Conservation (phyloP, 2,329 filamentous ascomycete species). For the Aspergillus pseudotamarii region DNA sequence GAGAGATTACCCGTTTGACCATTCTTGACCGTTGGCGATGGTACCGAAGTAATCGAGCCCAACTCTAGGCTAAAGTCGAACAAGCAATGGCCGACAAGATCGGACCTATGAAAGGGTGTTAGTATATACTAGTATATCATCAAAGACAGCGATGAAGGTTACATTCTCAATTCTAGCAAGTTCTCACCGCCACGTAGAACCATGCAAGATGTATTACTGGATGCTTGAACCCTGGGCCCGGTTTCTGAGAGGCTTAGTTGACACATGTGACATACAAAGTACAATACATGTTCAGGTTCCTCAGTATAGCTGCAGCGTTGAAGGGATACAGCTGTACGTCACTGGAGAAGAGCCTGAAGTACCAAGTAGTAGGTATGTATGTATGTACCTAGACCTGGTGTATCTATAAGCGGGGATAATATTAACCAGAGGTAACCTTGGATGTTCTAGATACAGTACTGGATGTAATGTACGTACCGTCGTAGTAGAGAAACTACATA, state of each 20-base stretch:
- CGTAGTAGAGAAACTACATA: too few relatives aligned
- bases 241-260: background rate
- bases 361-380: background rate
- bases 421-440: background rate
- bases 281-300: background rate
- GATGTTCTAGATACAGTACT: background rate
- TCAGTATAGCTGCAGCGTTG: background rate
- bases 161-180: background rate
- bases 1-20: background rate
- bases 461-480: too few relatives aligned
- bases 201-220: background rate
- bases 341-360: background rate
- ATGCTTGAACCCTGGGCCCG: background rate
- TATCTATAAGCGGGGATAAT: background rate
- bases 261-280: background rate
- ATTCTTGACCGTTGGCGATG: background rate
- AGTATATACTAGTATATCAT: background rate
- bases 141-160: background rate
- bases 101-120: background rate
- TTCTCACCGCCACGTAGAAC: background rate
- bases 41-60: background rate
- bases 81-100: background rate
- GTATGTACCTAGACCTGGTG: too few relatives aligned
- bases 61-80: background rate
- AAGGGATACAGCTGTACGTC: background rate